A percentile compares a stretch with the other conserved stretches of the same genome.
Conservation (phyloP, 768 basidiomycete species). For the Tricholoma matsutake region DNA sequence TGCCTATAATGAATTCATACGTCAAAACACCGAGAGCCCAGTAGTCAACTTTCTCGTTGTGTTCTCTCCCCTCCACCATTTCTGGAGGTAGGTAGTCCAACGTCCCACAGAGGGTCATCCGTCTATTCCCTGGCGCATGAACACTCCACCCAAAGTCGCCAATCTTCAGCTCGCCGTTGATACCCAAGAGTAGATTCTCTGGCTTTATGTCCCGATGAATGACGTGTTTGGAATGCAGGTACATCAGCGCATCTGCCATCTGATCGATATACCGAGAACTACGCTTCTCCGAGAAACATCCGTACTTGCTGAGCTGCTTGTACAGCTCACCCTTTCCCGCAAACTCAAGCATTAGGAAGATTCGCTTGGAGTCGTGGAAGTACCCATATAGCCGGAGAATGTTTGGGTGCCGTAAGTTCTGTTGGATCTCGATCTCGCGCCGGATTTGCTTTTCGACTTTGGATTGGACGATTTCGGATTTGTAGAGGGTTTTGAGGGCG, state of each 20-base stretch:
- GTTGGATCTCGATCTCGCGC: slow-evolving; percentile 97
- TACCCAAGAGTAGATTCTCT: slow-evolving; percentile 90
- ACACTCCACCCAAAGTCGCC: slow-evolving; percentile 99
- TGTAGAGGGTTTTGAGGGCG: slow-evolving; percentile 95
- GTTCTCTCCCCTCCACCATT: slow-evolving; percentile 93
- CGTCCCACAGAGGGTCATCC: slow-evolving; percentile 92
- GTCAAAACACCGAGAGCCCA: slow-evolving; percentile 98
- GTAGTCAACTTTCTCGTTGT: slow-evolving; percentile 87
- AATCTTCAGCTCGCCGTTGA: slow-evolving; percentile 97
- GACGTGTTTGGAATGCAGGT: slow-evolving; percentile 93
- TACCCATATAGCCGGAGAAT: slow-evolving; percentile 93
- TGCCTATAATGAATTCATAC: slow-evolving; percentile 90
- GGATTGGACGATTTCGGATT: slow-evolving; percentile 89
- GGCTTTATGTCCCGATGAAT: slow-evolving; percentile 99
- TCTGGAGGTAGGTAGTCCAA: slow-evolving; percentile 97
- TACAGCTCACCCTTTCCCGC: slow-evolving; percentile 97
- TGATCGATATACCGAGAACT: slow-evolving; percentile 92
- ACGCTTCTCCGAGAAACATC: slow-evolving; percentile 84
- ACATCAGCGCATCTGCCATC: slow-evolving; percentile 94
- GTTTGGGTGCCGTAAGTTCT: slow-evolving; percentile 93
- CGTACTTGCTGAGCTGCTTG: slow-evolving; percentile 86
- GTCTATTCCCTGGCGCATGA: slow-evolving; percentile 87
- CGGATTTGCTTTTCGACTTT: slow-evolving; percentile 96
- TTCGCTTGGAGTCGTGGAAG: slow-evolving; percentile 97
- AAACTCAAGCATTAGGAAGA: slow-evolving; percentile 98